These are phyloP conservation scores for Candida boleticola DNA, from an alignment of 805 yeast species.

Conservation along the genomic window DNA sequence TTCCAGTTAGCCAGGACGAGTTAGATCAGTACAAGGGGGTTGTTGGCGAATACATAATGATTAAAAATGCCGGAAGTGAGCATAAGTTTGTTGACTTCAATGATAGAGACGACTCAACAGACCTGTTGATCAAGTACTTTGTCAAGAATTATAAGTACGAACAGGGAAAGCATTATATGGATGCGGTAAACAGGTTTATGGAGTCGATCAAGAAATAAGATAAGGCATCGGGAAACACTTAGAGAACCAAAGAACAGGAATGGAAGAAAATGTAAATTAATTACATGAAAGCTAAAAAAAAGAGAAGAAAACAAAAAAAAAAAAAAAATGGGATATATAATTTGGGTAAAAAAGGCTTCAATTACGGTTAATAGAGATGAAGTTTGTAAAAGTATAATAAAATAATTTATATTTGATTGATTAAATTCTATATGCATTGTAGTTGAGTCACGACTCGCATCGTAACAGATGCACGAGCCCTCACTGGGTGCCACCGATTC, in stretches of 20 bases:
- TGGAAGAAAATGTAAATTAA: background rate
- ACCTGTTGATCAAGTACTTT: slow-evolving; percentile 9
- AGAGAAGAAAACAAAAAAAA: no score
- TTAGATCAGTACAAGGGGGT: slow-evolving; percentile 14
- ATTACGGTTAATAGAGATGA: no score
- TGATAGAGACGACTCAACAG: background rate
- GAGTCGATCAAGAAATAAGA: background rate
- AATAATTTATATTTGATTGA: no score
- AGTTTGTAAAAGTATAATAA: no score
- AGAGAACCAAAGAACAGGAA: background rate
- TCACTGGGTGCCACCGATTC: no score
- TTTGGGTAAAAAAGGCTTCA: no score
- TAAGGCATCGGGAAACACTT: no score
- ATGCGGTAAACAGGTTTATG: slow-evolving; percentile 23
- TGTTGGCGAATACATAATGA: slow-evolving; percentile 20
- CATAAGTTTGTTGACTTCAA: slow-evolving; percentile 13
- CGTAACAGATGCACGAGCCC: no score
- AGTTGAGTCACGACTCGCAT: no score
- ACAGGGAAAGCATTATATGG: slow-evolving; percentile 24
- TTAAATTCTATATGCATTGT: no score
- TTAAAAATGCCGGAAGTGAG: slow-evolving; percentile 27
- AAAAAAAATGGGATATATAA: no score
- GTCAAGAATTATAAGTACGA: slow-evolving; percentile 16
- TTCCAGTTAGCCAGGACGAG: slow-evolving; percentile 27
- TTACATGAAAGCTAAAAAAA: no score